Conservation (phyloP, 2,329 filamentous ascomycete genomes). For the Neopestalotiopsis sp. region DNA sequence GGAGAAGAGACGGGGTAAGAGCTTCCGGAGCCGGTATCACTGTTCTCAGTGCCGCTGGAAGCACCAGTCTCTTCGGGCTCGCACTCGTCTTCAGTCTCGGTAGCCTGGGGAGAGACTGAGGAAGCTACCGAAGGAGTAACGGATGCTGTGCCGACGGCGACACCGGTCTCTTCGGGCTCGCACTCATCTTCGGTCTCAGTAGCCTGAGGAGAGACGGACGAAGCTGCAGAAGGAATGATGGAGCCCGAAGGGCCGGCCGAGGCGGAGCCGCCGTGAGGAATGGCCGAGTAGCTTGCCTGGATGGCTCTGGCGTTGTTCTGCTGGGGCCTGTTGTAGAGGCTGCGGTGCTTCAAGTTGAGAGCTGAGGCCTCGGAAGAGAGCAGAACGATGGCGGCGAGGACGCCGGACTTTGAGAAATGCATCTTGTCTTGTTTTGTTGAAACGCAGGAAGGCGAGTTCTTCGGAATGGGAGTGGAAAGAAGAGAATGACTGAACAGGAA, state of each 20-base stretch:
- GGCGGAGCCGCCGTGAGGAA: background rate
- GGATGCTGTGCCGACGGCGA: background rate
- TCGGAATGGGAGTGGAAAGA: slow-evolving; percentile 4
- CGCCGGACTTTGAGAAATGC: slow-evolving; percentile 15
- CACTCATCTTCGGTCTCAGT: slow-evolving; percentile 11
- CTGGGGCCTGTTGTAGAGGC: slow-evolving; percentile 1
- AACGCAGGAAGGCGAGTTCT: background rate
- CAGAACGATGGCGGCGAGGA: slow-evolving; percentile 14
- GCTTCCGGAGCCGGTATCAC: background rate
- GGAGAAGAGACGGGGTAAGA: background rate
- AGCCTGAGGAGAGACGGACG: background rate
- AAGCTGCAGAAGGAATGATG: background rate
- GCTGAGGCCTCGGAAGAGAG: slow-evolving; percentile 9
- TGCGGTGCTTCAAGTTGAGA: slow-evolving; percentile 6
- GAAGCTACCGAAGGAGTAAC: background rate
- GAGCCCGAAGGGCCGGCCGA: background rate
- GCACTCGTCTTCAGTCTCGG: slow-evolving; percentile 5
- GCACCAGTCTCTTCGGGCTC: slow-evolving; percentile 6
- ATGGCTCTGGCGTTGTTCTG: slow-evolving; percentile 3
- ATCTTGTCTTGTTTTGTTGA: slow-evolving; percentile 11
- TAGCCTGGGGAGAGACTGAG: background rate
- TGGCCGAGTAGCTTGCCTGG: background rate
- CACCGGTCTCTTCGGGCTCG: slow-evolving; percentile 1
- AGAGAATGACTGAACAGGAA: slow-evolving; percentile 11
- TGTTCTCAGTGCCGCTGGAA: slow-evolving; percentile 1